phyloP scores from a whole-genome alignment of 2,329 filamentous ascomycete species.

The Fusarium sp. region DNA sequence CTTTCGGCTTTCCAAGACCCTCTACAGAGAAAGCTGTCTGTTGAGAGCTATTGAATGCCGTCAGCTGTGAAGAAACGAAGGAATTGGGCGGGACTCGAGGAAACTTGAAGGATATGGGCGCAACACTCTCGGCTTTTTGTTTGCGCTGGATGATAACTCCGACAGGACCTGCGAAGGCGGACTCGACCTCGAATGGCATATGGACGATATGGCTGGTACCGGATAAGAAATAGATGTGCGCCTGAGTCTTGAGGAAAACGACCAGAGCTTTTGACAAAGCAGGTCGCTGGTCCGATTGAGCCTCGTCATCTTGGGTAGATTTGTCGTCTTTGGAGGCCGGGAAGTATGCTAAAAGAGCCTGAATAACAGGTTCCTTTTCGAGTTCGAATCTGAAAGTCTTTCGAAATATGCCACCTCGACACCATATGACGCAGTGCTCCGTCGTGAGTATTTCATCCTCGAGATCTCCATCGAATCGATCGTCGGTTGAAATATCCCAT shows the following conservation, averaged over 20 bases:
- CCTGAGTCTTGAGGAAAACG: slow-evolving; percentile 92
- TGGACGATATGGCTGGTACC: slow-evolving; percentile 92
- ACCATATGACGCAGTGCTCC: slow-evolving; percentile 86
- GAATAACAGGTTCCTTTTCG: slow-evolving; percentile 88
- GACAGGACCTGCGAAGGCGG: slow-evolving; percentile 83
- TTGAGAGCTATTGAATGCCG: slow-evolving; percentile 66
- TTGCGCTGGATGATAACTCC: slow-evolving; percentile 92
- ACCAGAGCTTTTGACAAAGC: slow-evolving; percentile 79
- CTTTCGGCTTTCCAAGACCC: slow-evolving; percentile 69
- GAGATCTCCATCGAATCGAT: slow-evolving; percentile 58
- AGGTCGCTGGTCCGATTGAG: slow-evolving; percentile 37
- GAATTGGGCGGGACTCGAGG: slow-evolving; percentile 83
- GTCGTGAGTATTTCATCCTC: slow-evolving; percentile 89
- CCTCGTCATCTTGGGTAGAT: slow-evolving; percentile 18
- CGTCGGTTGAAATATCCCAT: slow-evolving; percentile 76
- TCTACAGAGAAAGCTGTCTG: slow-evolving; percentile 70
- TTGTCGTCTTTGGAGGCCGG: slow-evolving; percentile 65
- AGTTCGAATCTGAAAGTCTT: slow-evolving; percentile 89
- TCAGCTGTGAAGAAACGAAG: slow-evolving; percentile 80
- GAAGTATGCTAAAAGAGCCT: slow-evolving; percentile 89
- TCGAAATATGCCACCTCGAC: slow-evolving; percentile 85
- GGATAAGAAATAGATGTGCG: slow-evolving; percentile 91
- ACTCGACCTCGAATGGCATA: slow-evolving; percentile 94
- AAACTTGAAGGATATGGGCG: slow-evolving; percentile 69
- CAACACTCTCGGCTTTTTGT: slow-evolving; percentile 66